phyloP scores from a whole-genome alignment of 257 asterid genomes.

The Linderniella brevidens region DNA sequence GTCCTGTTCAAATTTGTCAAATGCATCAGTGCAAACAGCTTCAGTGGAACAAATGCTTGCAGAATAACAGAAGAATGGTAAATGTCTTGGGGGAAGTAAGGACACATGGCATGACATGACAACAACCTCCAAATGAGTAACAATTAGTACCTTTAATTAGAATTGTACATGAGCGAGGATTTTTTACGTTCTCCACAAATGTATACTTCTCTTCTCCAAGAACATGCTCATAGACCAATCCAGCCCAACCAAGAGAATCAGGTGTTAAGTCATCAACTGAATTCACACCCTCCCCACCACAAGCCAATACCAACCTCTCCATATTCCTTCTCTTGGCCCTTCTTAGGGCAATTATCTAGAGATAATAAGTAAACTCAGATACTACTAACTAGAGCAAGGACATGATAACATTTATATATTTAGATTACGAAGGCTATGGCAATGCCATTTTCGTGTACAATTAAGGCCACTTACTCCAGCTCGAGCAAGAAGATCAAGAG shows the following conservation, averaged over 20 bases:
- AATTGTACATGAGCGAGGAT: constrained; percentile 87
- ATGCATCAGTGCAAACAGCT: not conserved
- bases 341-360: constrained; percentile 78
- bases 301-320: constrained; percentile 93
- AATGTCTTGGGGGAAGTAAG: not conserved
- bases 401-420: too few species aligned
- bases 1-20: constrained; percentile 32
- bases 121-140: constrained; percentile 2
- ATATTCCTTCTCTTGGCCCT: constrained; percentile 95
- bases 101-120: not conserved
- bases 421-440: too few species aligned
- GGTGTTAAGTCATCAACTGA: constrained; percentile 89
- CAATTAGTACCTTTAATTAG: constrained; percentile 68
- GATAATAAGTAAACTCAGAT: constrained; percentile 5
- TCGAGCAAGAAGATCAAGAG: constrained; percentile 82
- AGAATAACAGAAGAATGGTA: not conserved
- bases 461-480: constrained; percentile 63
- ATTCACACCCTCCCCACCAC: constrained; percentile 97
- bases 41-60: not conserved
- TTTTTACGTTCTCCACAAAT: constrained; percentile 85
- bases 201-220: constrained; percentile 98
- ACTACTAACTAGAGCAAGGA: too few species aligned
- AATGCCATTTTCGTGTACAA: too few species aligned
- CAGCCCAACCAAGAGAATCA: constrained; percentile 98
- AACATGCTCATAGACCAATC: constrained; percentile 88